A percentile compares a stretch with the other conserved stretches of the same genome.
phyloP scores from a whole-genome alignment of 331 rosid species.

The Quercus phellos region DNA sequence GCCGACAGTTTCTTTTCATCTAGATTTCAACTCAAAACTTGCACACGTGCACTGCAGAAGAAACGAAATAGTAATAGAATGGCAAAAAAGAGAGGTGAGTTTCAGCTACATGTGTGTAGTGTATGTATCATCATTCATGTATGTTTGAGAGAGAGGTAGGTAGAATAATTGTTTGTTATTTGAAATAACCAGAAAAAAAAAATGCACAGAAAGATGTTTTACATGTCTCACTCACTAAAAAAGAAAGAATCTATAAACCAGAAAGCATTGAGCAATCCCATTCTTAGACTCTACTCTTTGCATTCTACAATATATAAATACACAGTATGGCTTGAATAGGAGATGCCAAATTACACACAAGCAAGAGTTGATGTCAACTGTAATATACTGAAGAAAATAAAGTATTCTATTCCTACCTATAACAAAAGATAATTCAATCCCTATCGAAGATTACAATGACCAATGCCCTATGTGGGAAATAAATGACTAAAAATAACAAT shows the following conservation, averaged over 20 bases:
- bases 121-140: too few relatives aligned
- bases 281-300: conserved; percentile 12
- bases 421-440: conserved; percentile 32
- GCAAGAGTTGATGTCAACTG: conserved; percentile 21
- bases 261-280: conserved; percentile 21
- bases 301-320: conserved; percentile 17
- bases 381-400: conserved; percentile 9
- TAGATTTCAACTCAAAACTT: neutral
- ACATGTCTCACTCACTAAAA: conserved; percentile 20
- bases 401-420: conserved; percentile 23
- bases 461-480: conserved; percentile 34
- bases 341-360: conserved; percentile 29
- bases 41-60: conserved; percentile 5
- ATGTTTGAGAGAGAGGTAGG: neutral
- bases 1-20: conserved; percentile 47
- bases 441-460: conserved; percentile 41
- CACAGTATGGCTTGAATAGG: conserved; percentile 21
- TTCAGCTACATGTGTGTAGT: neutral
- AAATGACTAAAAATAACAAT: conserved; percentile 13
- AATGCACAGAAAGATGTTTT: conserved; percentile 24
- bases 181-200: conserved; percentile 25
- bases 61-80: neutral
- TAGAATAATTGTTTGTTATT: conserved; percentile 19
- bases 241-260: conserved; percentile 23
- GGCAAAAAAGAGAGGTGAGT: neutral